phyloP scores from a whole-genome alignment of 148 eudicot genomes.

The Mesembryanthemum crystallinum region DNA sequence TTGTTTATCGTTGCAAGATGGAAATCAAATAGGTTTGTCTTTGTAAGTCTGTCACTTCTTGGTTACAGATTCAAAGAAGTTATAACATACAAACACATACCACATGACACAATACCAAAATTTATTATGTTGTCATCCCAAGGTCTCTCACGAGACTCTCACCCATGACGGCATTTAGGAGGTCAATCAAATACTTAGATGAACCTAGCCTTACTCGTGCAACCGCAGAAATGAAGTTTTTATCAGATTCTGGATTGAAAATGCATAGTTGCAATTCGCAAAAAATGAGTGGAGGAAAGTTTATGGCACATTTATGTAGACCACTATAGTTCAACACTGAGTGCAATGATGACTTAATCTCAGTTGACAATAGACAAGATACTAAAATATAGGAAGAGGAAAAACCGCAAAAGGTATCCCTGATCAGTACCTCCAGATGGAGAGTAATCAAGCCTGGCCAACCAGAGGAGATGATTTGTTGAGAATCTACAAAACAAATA shows the following conservation, averaged over 20 bases:
- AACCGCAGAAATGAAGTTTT: no score
- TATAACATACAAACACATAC: not conserved
- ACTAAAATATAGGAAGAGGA: not conserved
- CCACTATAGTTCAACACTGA: no score
- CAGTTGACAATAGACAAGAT: not conserved
- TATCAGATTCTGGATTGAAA: no score
- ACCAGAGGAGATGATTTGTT: not conserved
- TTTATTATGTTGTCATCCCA: not conserved
- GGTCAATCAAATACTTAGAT: no score
- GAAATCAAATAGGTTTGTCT: not conserved
- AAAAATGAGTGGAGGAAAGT: no score
- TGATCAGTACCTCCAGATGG: not conserved
- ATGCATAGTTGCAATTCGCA: no score
- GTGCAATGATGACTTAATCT: not conserved
- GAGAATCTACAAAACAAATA: not conserved
- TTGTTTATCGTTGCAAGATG: no score
- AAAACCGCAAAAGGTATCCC: not conserved
- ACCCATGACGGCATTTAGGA: no score
- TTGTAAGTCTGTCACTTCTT: not conserved
- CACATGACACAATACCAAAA: not conserved
- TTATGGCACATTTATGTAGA: no score
- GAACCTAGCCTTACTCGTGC: no score
- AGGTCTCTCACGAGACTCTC: no score
- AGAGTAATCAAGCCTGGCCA: conserved; percentile 1
- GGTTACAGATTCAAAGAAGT: not conserved